Percentiles rank a stretch among this genome's conserved stretches.
phyloP scores from a whole-genome alignment of 768 basidiomycete genomes.

The Russula lepida region DNA sequence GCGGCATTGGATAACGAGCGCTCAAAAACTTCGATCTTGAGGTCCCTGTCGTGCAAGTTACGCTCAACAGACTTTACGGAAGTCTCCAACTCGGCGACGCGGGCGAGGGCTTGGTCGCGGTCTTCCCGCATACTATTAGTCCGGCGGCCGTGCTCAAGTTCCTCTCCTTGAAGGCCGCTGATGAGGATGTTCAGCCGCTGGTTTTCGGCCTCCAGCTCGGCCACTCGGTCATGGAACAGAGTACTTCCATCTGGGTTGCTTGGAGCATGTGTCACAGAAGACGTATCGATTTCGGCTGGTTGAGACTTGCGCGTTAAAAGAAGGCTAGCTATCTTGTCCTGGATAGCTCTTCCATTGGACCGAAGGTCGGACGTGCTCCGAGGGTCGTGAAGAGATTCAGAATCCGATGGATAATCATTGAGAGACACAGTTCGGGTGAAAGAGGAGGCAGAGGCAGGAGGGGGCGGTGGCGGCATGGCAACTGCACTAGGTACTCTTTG shows the following conservation, averaged over 20 bases:
- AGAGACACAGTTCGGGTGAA: conserved; percentile 33
- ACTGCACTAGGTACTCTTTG: conserved; percentile 62
- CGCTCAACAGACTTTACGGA: conserved; percentile 36
- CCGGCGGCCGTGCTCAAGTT: conserved; percentile 14
- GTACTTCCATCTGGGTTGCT: conserved; percentile 21
- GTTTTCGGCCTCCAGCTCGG: conserved; percentile 65
- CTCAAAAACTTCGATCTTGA: conserved; percentile 41
- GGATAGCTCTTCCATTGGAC: conserved; percentile 35
- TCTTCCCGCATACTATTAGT: conserved; percentile 33
- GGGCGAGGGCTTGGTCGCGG: conserved; percentile 35
- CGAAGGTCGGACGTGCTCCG: conserved; percentile 15
- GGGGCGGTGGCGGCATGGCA: conserved; percentile 76
- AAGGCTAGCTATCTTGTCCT: conserved; percentile 43
- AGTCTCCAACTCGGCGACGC: conserved; percentile 37
- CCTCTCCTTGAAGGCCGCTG: conserved; percentile 15
- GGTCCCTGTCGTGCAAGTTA: conserved; percentile 36
- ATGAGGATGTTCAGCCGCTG: conserved; percentile 35
- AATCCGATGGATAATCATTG: conserved; percentile 26
- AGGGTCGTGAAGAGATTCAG: conserved; percentile 12
- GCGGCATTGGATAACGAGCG: conserved; percentile 32
- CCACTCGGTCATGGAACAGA: conserved; percentile 40
- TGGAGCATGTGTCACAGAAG: conserved; percentile 10
- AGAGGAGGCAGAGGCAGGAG: conserved; percentile 38
- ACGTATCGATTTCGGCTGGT: conserved; percentile 6
- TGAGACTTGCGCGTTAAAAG: conserved; percentile 28